Evolutionary conservation across 495 filamentous ascomycete species (phyloP), one percentile per base, ranked within the genome.

Genomic region (Rhizodiscina lignyota): DNA sequence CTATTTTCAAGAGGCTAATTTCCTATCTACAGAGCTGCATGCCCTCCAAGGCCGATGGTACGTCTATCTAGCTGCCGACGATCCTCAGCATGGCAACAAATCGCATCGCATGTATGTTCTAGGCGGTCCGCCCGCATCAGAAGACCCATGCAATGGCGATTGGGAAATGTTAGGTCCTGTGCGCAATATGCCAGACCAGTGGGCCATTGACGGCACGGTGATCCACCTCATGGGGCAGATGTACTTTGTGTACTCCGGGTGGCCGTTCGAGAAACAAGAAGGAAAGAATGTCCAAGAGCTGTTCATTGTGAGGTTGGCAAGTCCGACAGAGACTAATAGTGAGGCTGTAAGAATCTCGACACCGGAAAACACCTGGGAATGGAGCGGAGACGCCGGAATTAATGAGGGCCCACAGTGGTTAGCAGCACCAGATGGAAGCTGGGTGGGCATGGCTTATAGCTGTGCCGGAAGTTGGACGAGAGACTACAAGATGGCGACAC

Each of bases 321-420:
- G 33, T 18, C 49, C 53, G 10, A 48, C 47, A 0, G 31, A 29
- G 2, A 20, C 28, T 19, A 37, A 17, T 5, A 38, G 38, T 17
- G 34, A 13, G 5, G 42, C 51, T 0, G 33, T 49, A 11, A 32
- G 39, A 15, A 52, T 56, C 11, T 44, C 35, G 22, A 46, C 45
- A 13, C 53, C 51, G 1, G 33, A 35, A 13, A 18, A 52, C 17
- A 6, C 32, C 1, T 56, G 53, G 53, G 53, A 57, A 32, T 41
- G 34, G 20, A 37, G 37, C 2, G 52, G 45, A 8, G 32, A 36
- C 3, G 21, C 31, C 13, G 53, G 52, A 8, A 52, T 57, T 16
- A 55, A 53, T 36, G 53, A 57, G 32, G 53, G 52, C 4, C 53
- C 53, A 28, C 52, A 57, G 34, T 51, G 47, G 34, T 38, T 55